Evolutionary conservation across 208 protist species (phyloP).

Genomic region (Trypanosoma platydactyli): DNA sequence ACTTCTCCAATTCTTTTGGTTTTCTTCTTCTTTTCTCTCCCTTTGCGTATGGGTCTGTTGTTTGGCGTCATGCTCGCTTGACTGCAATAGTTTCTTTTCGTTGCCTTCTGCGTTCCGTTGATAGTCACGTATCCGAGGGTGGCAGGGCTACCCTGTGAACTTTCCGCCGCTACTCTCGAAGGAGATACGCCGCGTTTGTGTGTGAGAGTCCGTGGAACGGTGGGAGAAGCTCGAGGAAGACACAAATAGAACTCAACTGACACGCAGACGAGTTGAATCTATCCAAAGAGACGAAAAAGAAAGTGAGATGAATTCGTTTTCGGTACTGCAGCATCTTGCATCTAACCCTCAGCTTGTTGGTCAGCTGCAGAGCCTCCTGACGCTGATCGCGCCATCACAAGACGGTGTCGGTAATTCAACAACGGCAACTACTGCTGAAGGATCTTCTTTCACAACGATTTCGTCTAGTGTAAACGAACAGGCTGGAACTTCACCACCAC

Average conservation of each 20-base stretch:
- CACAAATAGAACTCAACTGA: too few relatives aligned
- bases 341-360: slow-evolving; percentile 63
- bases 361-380: slow-evolving; percentile 62
- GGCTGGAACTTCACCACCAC: not conserved
- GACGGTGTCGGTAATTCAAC: not conserved
- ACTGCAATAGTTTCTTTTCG: not conserved
- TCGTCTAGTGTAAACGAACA: not conserved
- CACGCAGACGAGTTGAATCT: too few relatives aligned
- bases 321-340: slow-evolving; percentile 66
- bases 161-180: too few relatives aligned
- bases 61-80: slow-evolving; percentile 18
- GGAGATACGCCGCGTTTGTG: too few relatives aligned
- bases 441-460: not conserved
- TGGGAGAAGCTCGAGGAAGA: too few relatives aligned
- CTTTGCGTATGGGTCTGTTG: slow-evolving; percentile 17
- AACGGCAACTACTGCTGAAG: not conserved
- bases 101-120: not conserved
- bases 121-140: too few relatives aligned
- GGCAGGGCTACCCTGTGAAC: too few relatives aligned
- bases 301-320: slow-evolving; percentile 49
- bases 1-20: slow-evolving; percentile 6
- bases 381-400: slow-evolving; percentile 31
- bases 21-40: slow-evolving; percentile 25
- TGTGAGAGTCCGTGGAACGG: too few relatives aligned
- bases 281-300: not conserved